phyloP scores from a whole-genome alignment of 2,329 filamentous ascomycete species.

The Scorias spongiosa region DNA sequence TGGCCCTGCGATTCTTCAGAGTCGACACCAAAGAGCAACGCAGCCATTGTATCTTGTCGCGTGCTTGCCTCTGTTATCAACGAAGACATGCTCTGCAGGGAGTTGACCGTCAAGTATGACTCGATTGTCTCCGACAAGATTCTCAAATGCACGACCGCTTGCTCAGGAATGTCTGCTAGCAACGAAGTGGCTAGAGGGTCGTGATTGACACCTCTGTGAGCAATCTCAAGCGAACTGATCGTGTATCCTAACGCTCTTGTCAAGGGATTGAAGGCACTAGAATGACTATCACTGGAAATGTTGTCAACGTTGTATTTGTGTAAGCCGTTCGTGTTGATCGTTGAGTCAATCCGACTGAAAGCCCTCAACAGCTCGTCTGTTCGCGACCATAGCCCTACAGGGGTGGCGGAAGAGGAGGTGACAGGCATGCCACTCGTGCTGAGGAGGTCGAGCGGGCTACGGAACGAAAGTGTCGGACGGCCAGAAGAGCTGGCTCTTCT shows the following conservation, averaged over 20 bases:
- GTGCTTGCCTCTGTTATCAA: constrained; percentile 17
- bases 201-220: constrained; percentile 59
- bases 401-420: not conserved
- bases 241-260: constrained; percentile 55
- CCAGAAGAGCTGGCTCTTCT: not conserved
- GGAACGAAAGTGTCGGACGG: not conserved
- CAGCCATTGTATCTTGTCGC: constrained; percentile 14
- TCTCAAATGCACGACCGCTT: constrained; percentile 71
- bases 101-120: constrained; percentile 68
- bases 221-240: constrained; percentile 78
- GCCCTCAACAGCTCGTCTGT: constrained; percentile 31
- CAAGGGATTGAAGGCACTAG: constrained; percentile 6
- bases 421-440: not conserved
- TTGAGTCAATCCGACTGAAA: constrained; percentile 41
- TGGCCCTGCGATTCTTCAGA: constrained; percentile 10
- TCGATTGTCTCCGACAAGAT: constrained; percentile 77
- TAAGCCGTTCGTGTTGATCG: constrained; percentile 36
- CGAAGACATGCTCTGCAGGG: constrained; percentile 41
- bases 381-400: not conserved
- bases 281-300: constrained; percentile 4
- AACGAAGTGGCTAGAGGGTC: constrained; percentile 53
- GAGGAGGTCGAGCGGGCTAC: not conserved
- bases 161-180: constrained; percentile 69
- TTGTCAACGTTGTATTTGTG: constrained; percentile 5
- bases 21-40: constrained; percentile 16